These are phyloP conservation scores for Melampsora larici-populina DNA, from an alignment of 1,284 basidiomycete species.

Conservation along the genomic window DNA sequence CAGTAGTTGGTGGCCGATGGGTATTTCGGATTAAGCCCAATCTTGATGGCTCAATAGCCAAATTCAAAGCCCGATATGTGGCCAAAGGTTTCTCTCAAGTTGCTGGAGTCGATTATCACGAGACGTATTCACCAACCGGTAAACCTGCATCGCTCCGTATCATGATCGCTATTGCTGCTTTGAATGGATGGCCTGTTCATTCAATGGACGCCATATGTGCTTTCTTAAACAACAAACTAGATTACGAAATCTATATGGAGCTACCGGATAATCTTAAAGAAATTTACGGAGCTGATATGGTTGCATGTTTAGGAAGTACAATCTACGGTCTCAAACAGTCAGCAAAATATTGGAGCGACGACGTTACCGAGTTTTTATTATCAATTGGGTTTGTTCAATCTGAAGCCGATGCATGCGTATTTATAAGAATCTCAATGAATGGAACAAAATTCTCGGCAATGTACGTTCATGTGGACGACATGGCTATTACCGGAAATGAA, in stretches of 20 bases:
- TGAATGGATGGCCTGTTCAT: conserved; percentile 9
- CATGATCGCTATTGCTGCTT: too few relatives aligned
- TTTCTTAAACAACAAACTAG: too few relatives aligned
- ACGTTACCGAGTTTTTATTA: not conserved
- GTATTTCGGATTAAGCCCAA: conserved; percentile 32
- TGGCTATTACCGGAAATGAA: too few relatives aligned
- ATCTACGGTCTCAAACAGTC: conserved; percentile 1
- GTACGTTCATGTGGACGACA: too few relatives aligned
- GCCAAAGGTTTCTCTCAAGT: conserved; percentile 45
- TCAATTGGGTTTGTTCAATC: not conserved
- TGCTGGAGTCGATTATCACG: too few relatives aligned
- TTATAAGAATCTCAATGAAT: too few relatives aligned
- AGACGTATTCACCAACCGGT: too few relatives aligned
- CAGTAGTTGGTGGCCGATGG: conserved; percentile 16
- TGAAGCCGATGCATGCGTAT: not conserved
- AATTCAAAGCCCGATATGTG: conserved; percentile 43
- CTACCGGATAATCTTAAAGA: not conserved
- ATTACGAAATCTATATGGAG: conserved; percentile 11
- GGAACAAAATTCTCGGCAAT: too few relatives aligned
- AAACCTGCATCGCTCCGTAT: conserved; percentile 35
- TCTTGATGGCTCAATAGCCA: too few relatives aligned
- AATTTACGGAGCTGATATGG: not conserved
- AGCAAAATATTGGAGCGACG: not conserved
- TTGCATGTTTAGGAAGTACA: not conserved
- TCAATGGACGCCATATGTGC: conserved; percentile 40